Evolutionary conservation across 306 rosid genomes (phyloP), one percentile per base, ranked within the genome.

Genomic region (Medicago truncatula): DNA sequence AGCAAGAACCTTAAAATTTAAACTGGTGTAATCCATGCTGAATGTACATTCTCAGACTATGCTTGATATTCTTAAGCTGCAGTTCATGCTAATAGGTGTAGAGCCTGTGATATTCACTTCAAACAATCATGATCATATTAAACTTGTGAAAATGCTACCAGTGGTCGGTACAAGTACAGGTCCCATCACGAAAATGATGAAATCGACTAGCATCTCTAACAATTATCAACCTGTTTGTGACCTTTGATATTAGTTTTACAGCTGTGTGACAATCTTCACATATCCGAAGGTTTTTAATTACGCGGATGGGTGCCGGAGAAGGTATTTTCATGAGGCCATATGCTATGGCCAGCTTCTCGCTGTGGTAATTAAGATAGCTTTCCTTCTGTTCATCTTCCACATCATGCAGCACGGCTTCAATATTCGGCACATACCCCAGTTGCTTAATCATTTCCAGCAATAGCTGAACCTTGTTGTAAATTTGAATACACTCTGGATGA

Each of bases 221-320:
- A 65, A 88, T 61, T 57, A 93, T 88, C 64, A 85, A 77, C 67
- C 96, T 84, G 67, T 75, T 83, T 52, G 87, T 85, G 54, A 77
- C 74, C 83, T 83, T 86, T 3, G 97, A 84, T 64, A 93, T 87
- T 70, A 89, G 80, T 85, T 93, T 93, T 34, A 91, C 62, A 9
- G 83, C 95, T 73, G 81, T 79, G 82, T 93, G 96, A 80, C 97
- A 91, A 76, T 93, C 98, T 52, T 87, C 90, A 78, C 96, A 93
- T 80, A 91, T 89, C 23, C 97, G 84, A 20, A 91, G 93, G 76
- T 88, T 93, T 60, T 93, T 91, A 18, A 91, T 84, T 52, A 93
- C 82, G 23, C 97, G 88, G 56, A 93, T 89, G 2, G 89, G 89
- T 76, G 88, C 81, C 20, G 90, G 87, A 60, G 87, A 71, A 59